A percentile compares a stretch with the other conserved stretches of the same genome.
Evolutionary conservation across 2,329 filamentous ascomycete species (phyloP).

Genomic region (Colletotrichum godetiae): DNA sequence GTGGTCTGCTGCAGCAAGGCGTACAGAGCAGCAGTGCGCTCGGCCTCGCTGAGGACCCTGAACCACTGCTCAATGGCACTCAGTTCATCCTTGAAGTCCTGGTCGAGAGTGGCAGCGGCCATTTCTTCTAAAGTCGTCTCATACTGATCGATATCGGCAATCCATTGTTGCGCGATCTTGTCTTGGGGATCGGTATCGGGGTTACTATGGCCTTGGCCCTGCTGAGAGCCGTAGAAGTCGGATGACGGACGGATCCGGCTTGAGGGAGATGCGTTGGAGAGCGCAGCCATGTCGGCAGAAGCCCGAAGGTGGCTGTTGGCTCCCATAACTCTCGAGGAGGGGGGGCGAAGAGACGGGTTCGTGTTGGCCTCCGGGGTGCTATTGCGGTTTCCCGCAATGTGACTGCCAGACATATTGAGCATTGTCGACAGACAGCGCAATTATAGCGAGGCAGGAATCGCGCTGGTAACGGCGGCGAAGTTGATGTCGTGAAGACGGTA

Average conservation of each 20-base stretch:
- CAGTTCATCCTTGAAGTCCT: constrained; percentile 99
- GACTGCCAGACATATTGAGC: constrained; percentile 75
- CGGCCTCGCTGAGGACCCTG: constrained; percentile 94
- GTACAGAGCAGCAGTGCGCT: constrained; percentile 94
- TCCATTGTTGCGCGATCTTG: constrained; percentile 97
- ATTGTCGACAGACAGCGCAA: constrained; percentile 46
- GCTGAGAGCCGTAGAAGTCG: constrained; percentile 86
- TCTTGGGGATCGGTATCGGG: constrained; percentile 86
- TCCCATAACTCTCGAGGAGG: constrained; percentile 80
- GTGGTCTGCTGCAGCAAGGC: constrained; percentile 97
- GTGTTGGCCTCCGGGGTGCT: constrained; percentile 94
- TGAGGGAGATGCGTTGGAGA: constrained; percentile 73
- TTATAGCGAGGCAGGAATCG: constrained; percentile 12
- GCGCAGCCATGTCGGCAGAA: constrained; percentile 94
- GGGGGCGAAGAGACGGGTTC: constrained; percentile 84
- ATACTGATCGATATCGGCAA: constrained; percentile 98
- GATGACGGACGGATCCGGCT: constrained; percentile 93
- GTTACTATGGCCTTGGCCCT: constrained; percentile 74
- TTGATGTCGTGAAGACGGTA: constrained; percentile 24
- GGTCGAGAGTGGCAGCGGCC: constrained; percentile 97
- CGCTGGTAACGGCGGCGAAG: constrained; percentile 2
- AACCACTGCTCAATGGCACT: constrained; percentile 99
- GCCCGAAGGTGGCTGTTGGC: constrained; percentile 89
- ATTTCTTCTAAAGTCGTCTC: constrained; percentile 99
- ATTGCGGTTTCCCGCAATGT: constrained; percentile 86